phyloP scores from a whole-genome alignment of 371 early-diverging fungal genomes.

The Mortierella sp. region DNA sequence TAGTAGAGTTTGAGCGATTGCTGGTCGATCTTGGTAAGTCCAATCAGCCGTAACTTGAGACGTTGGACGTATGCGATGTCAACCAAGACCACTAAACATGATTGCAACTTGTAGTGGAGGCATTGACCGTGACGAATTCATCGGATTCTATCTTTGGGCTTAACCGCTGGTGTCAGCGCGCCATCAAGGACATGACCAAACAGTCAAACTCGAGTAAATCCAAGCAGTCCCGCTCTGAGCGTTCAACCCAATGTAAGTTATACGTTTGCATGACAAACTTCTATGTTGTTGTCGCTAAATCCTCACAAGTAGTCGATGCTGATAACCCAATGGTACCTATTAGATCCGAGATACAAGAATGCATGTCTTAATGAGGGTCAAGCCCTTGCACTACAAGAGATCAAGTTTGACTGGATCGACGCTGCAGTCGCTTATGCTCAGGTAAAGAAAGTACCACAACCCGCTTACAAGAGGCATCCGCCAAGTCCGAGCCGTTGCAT shows the following conservation, averaged over 20 bases:
- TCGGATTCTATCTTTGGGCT: conserved; percentile 46
- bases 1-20: conserved; percentile 39
- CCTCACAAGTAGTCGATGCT: too few relatives aligned
- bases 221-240: conserved; percentile 41
- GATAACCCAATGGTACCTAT: too few relatives aligned
- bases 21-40: conserved; percentile 45
- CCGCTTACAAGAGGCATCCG: too few relatives aligned
- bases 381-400: conserved; percentile 33
- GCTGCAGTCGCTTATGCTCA: conserved; percentile 34
- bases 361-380: conserved; percentile 41
- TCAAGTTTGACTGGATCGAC: conserved; percentile 48
- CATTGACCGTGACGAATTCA: conserved; percentile 20
- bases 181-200: conserved; percentile 48
- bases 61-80: background rate
- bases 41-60: background rate
- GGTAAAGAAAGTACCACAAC: conserved; percentile 11
- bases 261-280: too few relatives aligned
- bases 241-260: conserved; percentile 32
- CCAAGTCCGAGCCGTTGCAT: too few relatives aligned
- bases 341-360: conserved; percentile 42
- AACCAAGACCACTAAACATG: background rate
- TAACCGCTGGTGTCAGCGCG: conserved; percentile 44
- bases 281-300: background rate
- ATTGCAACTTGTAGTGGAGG: conserved; percentile 23
- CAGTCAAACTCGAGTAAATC: conserved; percentile 35